Evolutionary conservation across 306 rosid genomes (phyloP), one percentile per base, ranked within the genome.

Genomic region (Prunus mongolica): DNA sequence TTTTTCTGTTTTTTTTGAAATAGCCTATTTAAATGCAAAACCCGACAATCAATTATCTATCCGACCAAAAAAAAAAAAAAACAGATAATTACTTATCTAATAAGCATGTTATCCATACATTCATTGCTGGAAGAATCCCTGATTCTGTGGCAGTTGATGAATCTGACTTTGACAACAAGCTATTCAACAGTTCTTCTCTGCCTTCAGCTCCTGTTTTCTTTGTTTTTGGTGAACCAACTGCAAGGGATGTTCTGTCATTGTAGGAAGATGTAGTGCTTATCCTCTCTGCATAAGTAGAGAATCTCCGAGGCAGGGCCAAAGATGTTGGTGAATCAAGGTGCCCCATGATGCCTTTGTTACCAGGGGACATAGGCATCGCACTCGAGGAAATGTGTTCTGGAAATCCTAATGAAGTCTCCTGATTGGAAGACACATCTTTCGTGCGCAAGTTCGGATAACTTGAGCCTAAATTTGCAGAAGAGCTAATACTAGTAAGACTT

Each of bases 181-280:
- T 89, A 86, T 84, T 88, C 50, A 89, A 84, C 79, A 89, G 89
- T 78, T 93, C 98, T 84, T 89, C 98, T 79, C 88, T 91, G 67
- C 89, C 86, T 84, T 96, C 99, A 22, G 90, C 91, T 77, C 98
- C 99, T 13, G 89, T 83, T 85, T 96, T 96, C 90, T 96, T 96
- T 76, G 89, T 77, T 89, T 92, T 96, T 12, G 97, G 99, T 20
- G 98, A 96, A 49, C 93, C 93, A 62, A 49, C 87, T 56, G 92
- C 78, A 50, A 82, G 88, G 25, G 94, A 83, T 52, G 86, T 82
- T 57, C 96, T 90, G 65, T 89, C 96, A 18, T 79, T 76, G 61
- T 90, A 88, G 73, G 96, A 74, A 72, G 97, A 83, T 24, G 96
- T 76, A 69, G 96, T 83, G 84, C 98, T 90, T 79, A 92, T 88